Base-by-base conservation (phyloP, 495 filamentous ascomycete genomes). In the Daldinia loculata region DNA sequence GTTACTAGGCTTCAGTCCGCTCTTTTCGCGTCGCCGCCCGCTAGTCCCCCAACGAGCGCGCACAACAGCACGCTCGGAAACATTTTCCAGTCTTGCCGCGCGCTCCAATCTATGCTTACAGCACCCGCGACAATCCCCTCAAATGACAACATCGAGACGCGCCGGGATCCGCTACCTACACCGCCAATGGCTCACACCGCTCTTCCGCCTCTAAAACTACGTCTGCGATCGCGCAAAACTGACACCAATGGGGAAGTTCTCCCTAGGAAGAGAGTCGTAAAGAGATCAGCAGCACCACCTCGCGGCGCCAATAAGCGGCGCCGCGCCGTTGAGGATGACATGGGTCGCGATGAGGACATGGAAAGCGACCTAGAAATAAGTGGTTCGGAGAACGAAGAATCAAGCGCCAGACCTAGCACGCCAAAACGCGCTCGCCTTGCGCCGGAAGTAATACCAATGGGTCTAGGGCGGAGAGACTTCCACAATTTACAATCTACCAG, bases 1-100 rank as follows among this genome's bases (percentile, higher is more conserved):
- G 76, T 79, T 72, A 80, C 80, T 53, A 83, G 81, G 68, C 83
- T 80, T 66, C 89, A 84, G 78, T 77, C 86, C 59, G 82, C 86
- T 8, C 87, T 88, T 70, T 89, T 88, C 75, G 85, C 87, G 70
- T 86, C 85, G 48, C 86, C 89, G 26, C 87, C 89, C 45, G 82
- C 89, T 34, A 90, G 89, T 61, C 88, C 88, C 45, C 86, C 88
- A 41, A 85, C 88, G 6, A 81, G 82, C 34, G 83, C 88, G 71
- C 76, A 85, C 61, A 82, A 81, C 62, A 81, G 76, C 50, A 82
- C 86, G 32, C 74, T 86, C 56, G 84, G 86, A 69, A 87, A 89
- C 78, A 85, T 92, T 60, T 84, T 89, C 71, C 86, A 84, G 45
- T 89, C 90, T 61, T 93, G 90, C 78, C 90, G 89, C 77, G 87